Base-by-base conservation (phyloP, 345 rosid species). In the Eucalyptus curtisii region DNA sequence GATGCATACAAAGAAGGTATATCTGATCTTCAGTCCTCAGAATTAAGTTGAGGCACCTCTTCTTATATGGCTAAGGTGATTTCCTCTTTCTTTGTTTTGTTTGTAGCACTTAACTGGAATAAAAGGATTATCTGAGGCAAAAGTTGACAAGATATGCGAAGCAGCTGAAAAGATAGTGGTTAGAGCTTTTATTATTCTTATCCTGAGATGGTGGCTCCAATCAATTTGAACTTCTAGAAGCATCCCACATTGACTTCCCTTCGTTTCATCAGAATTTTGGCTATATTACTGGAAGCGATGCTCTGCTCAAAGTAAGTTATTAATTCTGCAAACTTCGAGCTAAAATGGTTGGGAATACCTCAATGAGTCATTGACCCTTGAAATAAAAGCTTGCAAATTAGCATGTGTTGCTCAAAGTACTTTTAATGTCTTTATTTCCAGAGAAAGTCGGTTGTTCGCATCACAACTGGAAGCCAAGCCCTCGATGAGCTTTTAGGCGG, bases 1-100 rank as follows among this genome's bases (percentile, higher is more conserved):
- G 99, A 97, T 96, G 99, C 99, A 96, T 87, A 97, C 99, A 42
- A 97, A 95, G 93, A 97, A 97, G 98, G 99, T 95, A 55, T 52
- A 89, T 27, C 31, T 30, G 68, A 61, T 12, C 68, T 61, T 61
- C 33, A 61, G 68, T 61, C n/a, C 33, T 27, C 17, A 61, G 31
- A 27, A 61, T 55, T 55, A 24, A 0, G 61, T 22, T 10, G 61
- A 55, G 61, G 30, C 13, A 55, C 25, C 57, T 52, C 25, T 52
- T 52, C 2, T 55, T 55, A 55, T 55, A 24, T 22, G 61, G 61
- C 61, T 24, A 4, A 24, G 61, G 61, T 55, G 61, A 55, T 55
- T 24, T 55, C 61, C 61, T 0, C 30, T 24, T 24, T 22, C 12
- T 55, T 55, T 10, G 61, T 24, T 55, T 55, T 24, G 61, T 55